Evolutionary conservation across 108 stramenopile species (phyloP), one percentile per base, ranked within the genome.

Genomic region (Mayamaea pseudoterrestris): DNA sequence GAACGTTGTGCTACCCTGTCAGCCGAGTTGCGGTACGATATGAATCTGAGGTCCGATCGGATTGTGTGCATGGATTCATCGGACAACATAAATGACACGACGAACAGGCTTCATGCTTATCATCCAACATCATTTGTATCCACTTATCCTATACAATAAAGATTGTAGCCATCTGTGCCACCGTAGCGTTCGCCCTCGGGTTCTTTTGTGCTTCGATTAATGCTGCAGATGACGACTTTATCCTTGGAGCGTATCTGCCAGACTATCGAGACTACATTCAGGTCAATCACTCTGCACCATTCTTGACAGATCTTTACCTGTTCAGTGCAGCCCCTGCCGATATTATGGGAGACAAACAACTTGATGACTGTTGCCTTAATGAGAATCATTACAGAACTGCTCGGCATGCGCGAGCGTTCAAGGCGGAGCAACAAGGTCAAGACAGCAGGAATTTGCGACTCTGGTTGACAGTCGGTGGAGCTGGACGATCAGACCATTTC

Each of bases 171-270:
- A 34, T 34, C 32, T 34, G 9, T 34, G 13, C 32, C 41, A 14
- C 16, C 16, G 12, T 42, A 7, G 41, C 41, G 16, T 14, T 42
- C 12, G n/a, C 17, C 41, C 41, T 42, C 7, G 7, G 11, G 41
- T 16, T 42, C 41, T n/a, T 7, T 42, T 8, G 11, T 42, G 12
- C 7, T 7, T 7, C 8, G 41, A 14, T 7, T 7, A 8, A n/a
- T 7, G n/a, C n/a, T n/a, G 44, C 44, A 3, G 18, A 63, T 21
- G 52, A 58, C n/a, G 13, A 59, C 27, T 74, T 84, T 56, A 46
- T 68, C 5, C 44, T 84, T 13, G 69, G 55, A 0, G 83, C 71
- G 8, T 85, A 85, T 58, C 63, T 85, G 14, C 83, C 83, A 7
- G 83, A 85, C 26, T 85, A 85, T 47, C 69, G 83, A 9, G 43